A percentile compares a stretch with the other conserved stretches of the same genome.
Evolutionary conservation across 768 basidiomycete species (phyloP).

Genomic region (Leccinellum luteum): DNA sequence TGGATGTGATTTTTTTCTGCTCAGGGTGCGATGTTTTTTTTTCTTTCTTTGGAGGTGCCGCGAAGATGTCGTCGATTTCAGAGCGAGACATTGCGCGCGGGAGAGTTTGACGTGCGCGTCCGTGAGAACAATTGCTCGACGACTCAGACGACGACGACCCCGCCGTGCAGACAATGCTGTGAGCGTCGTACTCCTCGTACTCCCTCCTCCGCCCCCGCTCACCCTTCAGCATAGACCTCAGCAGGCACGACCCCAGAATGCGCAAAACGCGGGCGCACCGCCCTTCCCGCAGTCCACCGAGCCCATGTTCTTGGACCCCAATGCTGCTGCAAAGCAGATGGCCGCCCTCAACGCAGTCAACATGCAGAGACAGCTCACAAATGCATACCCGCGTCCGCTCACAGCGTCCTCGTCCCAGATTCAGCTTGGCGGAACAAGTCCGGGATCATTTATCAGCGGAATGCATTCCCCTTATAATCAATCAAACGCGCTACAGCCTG

Average conservation of each 20-base stretch:
- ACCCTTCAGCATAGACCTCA: constrained; percentile 38
- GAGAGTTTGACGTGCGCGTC: constrained; percentile 16
- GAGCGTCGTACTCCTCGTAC: constrained; percentile 13
- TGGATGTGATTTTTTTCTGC: not conserved
- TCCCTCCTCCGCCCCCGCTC: not conserved
- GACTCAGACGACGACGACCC: constrained; percentile 19
- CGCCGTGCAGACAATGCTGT: constrained; percentile 29
- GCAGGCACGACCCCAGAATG: constrained; percentile 28
- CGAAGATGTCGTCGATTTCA: constrained; percentile 87
- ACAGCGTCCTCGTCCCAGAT: constrained; percentile 36
- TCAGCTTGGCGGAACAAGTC: constrained; percentile 54
- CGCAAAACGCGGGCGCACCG: constrained; percentile 14
- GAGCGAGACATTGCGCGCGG: constrained; percentile 48
- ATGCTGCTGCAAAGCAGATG: constrained; percentile 76
- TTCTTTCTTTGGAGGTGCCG: constrained; percentile 50
- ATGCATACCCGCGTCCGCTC: constrained; percentile 48
- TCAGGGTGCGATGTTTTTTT: not conserved
- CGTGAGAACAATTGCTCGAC: constrained; percentile 10
- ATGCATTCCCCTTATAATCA: constrained; percentile 37
- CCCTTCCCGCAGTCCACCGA: constrained; percentile 29
- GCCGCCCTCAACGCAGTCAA: constrained; percentile 67
- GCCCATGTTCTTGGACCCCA: constrained; percentile 59
- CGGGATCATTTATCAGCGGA: constrained; percentile 68
- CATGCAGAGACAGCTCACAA: constrained; percentile 47
- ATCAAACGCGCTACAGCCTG: constrained; percentile 34